Evolutionary conservation across 1,284 basidiomycete genomes (phyloP).

Genomic region (Ceratobasidium sp.): DNA sequence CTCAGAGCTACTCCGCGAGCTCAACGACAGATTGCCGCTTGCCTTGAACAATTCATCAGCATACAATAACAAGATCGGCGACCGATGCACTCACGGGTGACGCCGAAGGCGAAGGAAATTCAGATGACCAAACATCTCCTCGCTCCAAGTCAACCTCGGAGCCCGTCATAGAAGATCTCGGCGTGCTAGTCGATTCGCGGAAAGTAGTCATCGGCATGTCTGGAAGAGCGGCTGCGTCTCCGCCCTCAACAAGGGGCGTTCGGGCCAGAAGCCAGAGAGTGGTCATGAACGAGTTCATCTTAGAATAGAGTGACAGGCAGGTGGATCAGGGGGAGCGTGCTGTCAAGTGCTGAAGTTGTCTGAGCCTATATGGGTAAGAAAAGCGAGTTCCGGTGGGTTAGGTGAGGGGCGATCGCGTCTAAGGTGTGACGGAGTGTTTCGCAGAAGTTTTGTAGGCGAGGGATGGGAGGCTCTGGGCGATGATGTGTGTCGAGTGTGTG

Average conservation of each 20-base stretch:
- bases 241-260: slow-evolving; percentile 30
- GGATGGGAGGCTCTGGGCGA: slow-evolving; percentile 4
- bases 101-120: slow-evolving; percentile 37
- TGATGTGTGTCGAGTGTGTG: no score
- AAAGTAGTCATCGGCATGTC: slow-evolving; percentile 44
- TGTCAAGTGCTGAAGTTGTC: not conserved
- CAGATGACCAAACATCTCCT: slow-evolving; percentile 35
- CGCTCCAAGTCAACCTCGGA: slow-evolving; percentile 35
- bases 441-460: not conserved
- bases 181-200: slow-evolving; percentile 31
- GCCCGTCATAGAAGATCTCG: slow-evolving; percentile 13
- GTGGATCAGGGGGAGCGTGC: not conserved
- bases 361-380: slow-evolving; percentile 19
- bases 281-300: slow-evolving; percentile 41
- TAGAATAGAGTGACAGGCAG: not conserved
- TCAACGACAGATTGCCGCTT: not conserved
- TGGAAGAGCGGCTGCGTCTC: not conserved
- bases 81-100: slow-evolving; percentile 26
- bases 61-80: not conserved
- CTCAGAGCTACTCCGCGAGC: slow-evolving; percentile 11
- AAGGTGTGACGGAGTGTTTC: slow-evolving; percentile 25
- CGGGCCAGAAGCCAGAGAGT: slow-evolving; percentile 37
- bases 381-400: slow-evolving; percentile 18
- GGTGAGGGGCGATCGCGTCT: slow-evolving; percentile 16
- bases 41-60: slow-evolving; percentile 6